These are phyloP conservation scores for Linum trigynum DNA, from an alignment of 345 rosid species.

Conservation along the genomic window DNA sequence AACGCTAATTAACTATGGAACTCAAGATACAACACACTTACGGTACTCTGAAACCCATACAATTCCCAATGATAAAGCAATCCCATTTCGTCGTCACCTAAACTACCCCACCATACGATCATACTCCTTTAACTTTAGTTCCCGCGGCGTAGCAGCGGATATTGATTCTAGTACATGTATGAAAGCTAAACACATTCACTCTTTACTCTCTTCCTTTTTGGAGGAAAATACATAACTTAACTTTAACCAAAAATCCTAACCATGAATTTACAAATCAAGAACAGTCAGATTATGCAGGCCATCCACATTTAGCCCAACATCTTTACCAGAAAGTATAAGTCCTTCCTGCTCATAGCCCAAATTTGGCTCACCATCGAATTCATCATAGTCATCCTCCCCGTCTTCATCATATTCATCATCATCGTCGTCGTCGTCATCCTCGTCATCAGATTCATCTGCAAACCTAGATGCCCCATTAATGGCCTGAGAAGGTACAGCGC, in stretches of 20 bases:
- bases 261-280: background rate
- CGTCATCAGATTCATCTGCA: slow-evolving; percentile 29
- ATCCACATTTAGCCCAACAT: background rate
- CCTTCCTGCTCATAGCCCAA: background rate
- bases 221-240: no score
- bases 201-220: no score
- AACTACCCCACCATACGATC: no score
- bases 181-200: no score
- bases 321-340: background rate
- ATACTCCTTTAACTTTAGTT: no score
- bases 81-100: no score
- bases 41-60: no score
- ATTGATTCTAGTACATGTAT: no score
- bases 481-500: slow-evolving; percentile 13
- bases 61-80: no score
- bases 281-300: background rate
- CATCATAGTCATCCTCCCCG: background rate
- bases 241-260: background rate
- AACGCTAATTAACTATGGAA: no score
- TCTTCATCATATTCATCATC: slow-evolving; percentile 9
- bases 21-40: no score
- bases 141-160: no score
- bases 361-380: background rate
- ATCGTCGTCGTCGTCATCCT: slow-evolving; percentile 9
- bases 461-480: slow-evolving; percentile 18